A percentile compares a stretch with the other conserved stretches of the same genome.
These are phyloP conservation scores for Takashimella tepidaria DNA, from an alignment of 1,284 basidiomycete genomes.

Conservation along the genomic window DNA sequence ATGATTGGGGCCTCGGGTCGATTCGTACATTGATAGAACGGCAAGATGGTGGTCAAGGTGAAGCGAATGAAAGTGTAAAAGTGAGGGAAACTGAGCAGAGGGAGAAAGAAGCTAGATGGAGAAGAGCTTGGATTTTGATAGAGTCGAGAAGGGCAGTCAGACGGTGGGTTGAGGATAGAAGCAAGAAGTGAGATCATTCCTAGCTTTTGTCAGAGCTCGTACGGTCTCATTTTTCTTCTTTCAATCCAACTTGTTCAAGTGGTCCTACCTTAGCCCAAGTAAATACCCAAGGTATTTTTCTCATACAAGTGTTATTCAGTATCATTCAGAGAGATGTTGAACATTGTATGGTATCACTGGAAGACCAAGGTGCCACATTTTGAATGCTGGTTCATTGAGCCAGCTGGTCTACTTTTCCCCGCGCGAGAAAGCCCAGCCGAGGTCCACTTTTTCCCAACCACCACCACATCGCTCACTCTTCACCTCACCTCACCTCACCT, in stretches of 20 bases:
- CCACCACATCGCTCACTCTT: background rate
- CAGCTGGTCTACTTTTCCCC: too few relatives aligned
- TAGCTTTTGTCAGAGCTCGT: too few relatives aligned
- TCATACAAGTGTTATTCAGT: too few relatives aligned
- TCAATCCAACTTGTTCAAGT: too few relatives aligned
- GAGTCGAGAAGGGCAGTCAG: slow-evolving; percentile 39
- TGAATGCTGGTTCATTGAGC: background rate
- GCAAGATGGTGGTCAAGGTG: background rate
- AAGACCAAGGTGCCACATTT: background rate
- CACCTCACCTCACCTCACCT: background rate
- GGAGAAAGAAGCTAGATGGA: slow-evolving; percentile 53
- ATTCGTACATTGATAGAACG: background rate
- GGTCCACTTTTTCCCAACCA: background rate
- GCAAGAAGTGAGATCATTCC: too few relatives aligned
- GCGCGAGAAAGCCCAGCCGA: background rate
- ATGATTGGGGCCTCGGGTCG: slow-evolving; percentile 32
- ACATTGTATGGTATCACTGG: too few relatives aligned
- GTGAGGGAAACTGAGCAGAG: slow-evolving; percentile 15
- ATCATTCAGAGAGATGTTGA: too few relatives aligned
- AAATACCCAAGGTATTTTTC: too few relatives aligned
- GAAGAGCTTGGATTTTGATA: slow-evolving; percentile 55
- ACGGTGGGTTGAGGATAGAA: slow-evolving; percentile 54
- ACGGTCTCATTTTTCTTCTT: too few relatives aligned
- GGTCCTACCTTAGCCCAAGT: too few relatives aligned
- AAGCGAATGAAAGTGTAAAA: slow-evolving; percentile 49